Conservation (phyloP, 2,329 filamentous ascomycete species). For the Monosporascus sp. region DNA sequence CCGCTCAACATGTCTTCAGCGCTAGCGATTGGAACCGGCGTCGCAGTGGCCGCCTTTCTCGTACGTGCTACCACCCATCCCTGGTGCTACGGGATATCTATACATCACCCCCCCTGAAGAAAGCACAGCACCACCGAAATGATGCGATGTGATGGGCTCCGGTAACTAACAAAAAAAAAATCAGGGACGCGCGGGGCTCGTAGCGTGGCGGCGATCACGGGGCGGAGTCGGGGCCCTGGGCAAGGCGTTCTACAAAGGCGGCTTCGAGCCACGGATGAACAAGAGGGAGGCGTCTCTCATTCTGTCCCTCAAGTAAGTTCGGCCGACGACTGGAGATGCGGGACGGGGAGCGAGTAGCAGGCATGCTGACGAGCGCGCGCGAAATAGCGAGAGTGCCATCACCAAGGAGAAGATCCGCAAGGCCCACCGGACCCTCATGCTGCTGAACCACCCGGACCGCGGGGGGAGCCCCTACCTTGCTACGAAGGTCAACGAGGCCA, state of each 20-base stretch:
- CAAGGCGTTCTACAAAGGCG: constrained; percentile 94
- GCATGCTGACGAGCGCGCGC: not conserved
- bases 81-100: not conserved
- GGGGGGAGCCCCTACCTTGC: constrained; percentile 94
- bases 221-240: constrained; percentile 75
- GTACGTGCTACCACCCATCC: constrained; percentile 26
- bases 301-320: constrained; percentile 73
- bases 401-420: constrained; percentile 94
- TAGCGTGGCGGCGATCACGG: constrained; percentile 79
- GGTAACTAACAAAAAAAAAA: constrained; percentile 10
- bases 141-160: not conserved
- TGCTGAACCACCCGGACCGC: constrained; percentile 95
- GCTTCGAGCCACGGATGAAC: constrained; percentile 96
- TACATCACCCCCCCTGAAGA: not conserved
- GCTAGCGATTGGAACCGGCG: constrained; percentile 42
- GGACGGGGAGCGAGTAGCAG: constrained; percentile 3
- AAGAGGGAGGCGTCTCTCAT: constrained; percentile 87
- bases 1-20: constrained; percentile 49
- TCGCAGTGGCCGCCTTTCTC: constrained; percentile 47
- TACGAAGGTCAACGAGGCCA: constrained; percentile 97
- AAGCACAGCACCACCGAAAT: not conserved
- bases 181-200: constrained; percentile 85
- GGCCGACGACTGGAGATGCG: not conserved
- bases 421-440: constrained; percentile 91
- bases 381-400: constrained; percentile 69